Evolutionary conservation across 345 rosid genomes (phyloP).

Genomic region (Bruguiera parviflora): DNA sequence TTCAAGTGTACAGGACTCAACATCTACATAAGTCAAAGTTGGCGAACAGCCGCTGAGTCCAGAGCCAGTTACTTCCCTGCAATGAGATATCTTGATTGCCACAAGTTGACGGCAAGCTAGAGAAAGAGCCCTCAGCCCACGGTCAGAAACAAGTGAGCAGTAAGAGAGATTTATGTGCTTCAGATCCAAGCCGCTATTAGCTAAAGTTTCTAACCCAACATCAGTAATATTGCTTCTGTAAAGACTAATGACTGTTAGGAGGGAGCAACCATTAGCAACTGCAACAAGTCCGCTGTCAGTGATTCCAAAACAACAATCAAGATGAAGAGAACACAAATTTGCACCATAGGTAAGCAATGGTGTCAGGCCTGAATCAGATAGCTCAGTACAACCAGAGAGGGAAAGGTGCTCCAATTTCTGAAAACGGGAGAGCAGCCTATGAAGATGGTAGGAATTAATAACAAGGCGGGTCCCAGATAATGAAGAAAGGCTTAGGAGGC

Average conservation of each 20-base stretch:
- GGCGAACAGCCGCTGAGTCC: constrained; percentile 62
- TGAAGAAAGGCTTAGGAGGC: constrained; percentile 23
- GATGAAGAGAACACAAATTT: constrained; percentile 43
- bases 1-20: constrained; percentile 49
- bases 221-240: constrained; percentile 56
- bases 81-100: constrained; percentile 51
- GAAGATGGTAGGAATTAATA: constrained; percentile 42
- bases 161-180: constrained; percentile 52
- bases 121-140: constrained; percentile 41
- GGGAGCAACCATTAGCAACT: constrained; percentile 51
- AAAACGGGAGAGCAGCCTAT: constrained; percentile 60
- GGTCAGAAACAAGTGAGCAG: constrained; percentile 51
- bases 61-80: constrained; percentile 45
- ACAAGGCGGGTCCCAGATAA: constrained; percentile 33
- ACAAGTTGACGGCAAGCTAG: constrained; percentile 48
- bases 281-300: constrained; percentile 52
- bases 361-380: constrained; percentile 53
- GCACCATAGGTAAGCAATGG: constrained; percentile 45
- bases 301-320: constrained; percentile 64
- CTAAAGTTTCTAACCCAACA: constrained; percentile 48
- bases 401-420: constrained; percentile 52
- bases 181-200: constrained; percentile 39
- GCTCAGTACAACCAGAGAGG: constrained; percentile 59
- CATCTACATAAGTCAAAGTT: constrained; percentile 48
- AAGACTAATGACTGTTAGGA: constrained; percentile 47